Conservation (phyloP, 176 grass and related monocot genomes). For the Raddia distichophylla region DNA sequence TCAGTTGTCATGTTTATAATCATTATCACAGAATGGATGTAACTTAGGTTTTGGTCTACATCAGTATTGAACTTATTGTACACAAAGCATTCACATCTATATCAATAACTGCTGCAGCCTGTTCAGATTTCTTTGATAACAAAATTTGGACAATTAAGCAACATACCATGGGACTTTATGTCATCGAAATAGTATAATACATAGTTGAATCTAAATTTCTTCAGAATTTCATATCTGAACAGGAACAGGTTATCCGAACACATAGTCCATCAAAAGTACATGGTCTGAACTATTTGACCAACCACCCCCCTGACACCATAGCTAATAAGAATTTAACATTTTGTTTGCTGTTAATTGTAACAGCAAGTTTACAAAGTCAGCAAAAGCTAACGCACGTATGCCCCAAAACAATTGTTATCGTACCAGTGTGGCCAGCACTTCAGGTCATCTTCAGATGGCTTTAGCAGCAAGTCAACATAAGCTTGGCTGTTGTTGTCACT, state of each 20-base stretch:
- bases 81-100: slow-evolving; percentile 1
- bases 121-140: background rate
- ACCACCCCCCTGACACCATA: background rate
- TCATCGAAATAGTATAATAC: background rate
- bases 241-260: slow-evolving; percentile 5
- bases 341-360: slow-evolving; percentile 13
- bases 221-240: background rate
- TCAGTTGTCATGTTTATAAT: background rate
- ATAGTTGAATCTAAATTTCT: background rate
- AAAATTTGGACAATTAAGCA: background rate
- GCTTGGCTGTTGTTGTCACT: slow-evolving; percentile 46
- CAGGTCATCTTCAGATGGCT: slow-evolving; percentile 86
- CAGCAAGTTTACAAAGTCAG: background rate
- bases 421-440: slow-evolving; percentile 93
- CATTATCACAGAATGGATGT: background rate
- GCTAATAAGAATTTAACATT: slow-evolving; percentile 5
- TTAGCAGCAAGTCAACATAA: slow-evolving; percentile 73
- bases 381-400: background rate
- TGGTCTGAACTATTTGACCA: slow-evolving; percentile 9
- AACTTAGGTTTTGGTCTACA: background rate
- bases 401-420: slow-evolving; percentile 28
- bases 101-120: slow-evolving; percentile 7
- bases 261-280: background rate
- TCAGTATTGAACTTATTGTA: slow-evolving; percentile 8
- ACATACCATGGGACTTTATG: slow-evolving; percentile 1